phyloP scores from a whole-genome alignment of 2,329 filamentous ascomycete genomes.

The Myriosclerotinia duriaeana region DNA sequence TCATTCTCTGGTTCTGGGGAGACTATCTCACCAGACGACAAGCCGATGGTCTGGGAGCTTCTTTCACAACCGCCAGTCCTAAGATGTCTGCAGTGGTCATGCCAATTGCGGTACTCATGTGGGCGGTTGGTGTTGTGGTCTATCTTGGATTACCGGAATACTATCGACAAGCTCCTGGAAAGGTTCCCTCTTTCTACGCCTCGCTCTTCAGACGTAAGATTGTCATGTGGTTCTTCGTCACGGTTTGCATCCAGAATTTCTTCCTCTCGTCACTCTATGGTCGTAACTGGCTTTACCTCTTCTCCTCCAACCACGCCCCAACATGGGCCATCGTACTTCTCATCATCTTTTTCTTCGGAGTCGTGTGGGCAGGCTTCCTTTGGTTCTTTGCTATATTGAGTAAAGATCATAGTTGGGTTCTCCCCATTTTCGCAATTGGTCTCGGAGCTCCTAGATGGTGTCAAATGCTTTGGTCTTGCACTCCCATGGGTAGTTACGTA shows the following conservation, averaged over 20 bases:
- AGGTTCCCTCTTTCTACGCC: conserved; percentile 64
- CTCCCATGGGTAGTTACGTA: conserved; percentile 58
- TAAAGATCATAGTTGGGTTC: conserved; percentile 62
- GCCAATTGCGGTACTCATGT: conserved; percentile 58
- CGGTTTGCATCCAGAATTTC: conserved; percentile 47
- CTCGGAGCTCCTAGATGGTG: conserved; percentile 65
- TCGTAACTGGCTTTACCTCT: conserved; percentile 59
- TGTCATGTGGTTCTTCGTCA: conserved; percentile 65
- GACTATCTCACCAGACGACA: conserved; percentile 42
- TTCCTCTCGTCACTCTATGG: conserved; percentile 60
- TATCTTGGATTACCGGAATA: conserved; percentile 64
- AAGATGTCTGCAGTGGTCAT: conserved; percentile 51
- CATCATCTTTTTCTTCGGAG: conserved; percentile 54
- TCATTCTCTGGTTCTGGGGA: conserved; percentile 67
- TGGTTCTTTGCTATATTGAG: conserved; percentile 55
- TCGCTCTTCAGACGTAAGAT: conserved; percentile 62
- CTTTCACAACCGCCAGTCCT: conserved; percentile 45
- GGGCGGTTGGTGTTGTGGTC: conserved; percentile 54
- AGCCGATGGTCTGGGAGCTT: conserved; percentile 39
- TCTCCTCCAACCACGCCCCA: conserved; percentile 45
- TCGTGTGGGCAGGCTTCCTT: conserved; percentile 56
- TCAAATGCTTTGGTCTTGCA: conserved; percentile 66
- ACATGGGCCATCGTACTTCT: conserved; percentile 58
- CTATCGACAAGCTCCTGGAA: conserved; percentile 63
- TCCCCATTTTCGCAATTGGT: conserved; percentile 66